Conservation (phyloP, 2,329 filamentous ascomycete genomes). For the Ascochyta koolunga region DNA sequence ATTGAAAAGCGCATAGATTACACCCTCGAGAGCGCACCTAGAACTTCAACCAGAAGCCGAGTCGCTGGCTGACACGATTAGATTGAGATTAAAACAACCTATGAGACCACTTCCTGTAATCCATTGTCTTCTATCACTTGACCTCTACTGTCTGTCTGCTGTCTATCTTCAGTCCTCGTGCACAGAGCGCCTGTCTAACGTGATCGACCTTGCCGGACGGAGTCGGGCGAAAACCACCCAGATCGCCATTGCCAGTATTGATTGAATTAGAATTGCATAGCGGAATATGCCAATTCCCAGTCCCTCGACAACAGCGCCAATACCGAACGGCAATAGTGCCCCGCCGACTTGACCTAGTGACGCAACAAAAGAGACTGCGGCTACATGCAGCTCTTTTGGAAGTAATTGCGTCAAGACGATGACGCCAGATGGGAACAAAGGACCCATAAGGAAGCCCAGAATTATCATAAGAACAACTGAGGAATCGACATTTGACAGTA, state of each 20-base stretch:
- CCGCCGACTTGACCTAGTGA: slow-evolving; percentile 54
- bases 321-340: slow-evolving; percentile 51
- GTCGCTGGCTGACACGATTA: not conserved
- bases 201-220: not conserved
- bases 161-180: slow-evolving; percentile 3
- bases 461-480: slow-evolving; percentile 42
- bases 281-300: slow-evolving; percentile 50
- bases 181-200: not conserved
- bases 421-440: slow-evolving; percentile 52
- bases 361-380: slow-evolving; percentile 53
- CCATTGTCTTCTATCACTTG: not conserved
- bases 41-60: not conserved
- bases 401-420: slow-evolving; percentile 48
- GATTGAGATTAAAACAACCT: not conserved
- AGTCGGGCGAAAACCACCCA: slow-evolving; percentile 31
- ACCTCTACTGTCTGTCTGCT: not conserved
- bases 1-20: not conserved
- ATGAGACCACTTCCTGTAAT: not conserved
- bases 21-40: not conserved
- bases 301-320: slow-evolving; percentile 50
- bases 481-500: slow-evolving; percentile 20
- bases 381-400: slow-evolving; percentile 50
- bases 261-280: slow-evolving; percentile 35
- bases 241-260: slow-evolving; percentile 25
- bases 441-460: slow-evolving; percentile 51